A percentile compares a stretch with the other conserved stretches of the same genome.
phyloP scores from a whole-genome alignment of 2,329 filamentous ascomycete species.

The Fusarium sp. region DNA sequence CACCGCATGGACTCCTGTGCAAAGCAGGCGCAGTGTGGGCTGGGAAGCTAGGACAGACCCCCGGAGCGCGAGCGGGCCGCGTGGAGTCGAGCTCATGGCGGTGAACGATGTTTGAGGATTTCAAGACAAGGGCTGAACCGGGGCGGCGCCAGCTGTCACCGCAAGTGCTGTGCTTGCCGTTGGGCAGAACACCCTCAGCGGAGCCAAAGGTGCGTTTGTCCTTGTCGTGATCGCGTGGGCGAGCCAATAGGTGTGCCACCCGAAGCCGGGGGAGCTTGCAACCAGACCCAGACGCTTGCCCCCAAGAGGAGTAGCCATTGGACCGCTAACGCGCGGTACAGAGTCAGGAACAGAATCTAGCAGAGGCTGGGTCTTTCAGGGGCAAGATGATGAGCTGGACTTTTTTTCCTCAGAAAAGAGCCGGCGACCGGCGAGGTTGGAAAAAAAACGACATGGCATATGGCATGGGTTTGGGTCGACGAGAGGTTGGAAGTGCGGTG shows the following conservation, averaged over 20 bases:
- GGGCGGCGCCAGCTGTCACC: conserved; percentile 42
- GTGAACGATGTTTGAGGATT: conserved; percentile 35
- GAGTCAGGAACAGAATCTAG: conserved; percentile 35
- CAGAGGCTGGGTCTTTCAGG: conserved; percentile 26
- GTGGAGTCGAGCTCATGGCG: conserved; percentile 41
- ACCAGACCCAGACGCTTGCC: conserved; percentile 32
- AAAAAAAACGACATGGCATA: conserved; percentile 6
- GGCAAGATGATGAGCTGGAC: conserved; percentile 4
- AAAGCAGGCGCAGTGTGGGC: conserved; percentile 24
- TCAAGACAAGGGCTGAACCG: conserved; percentile 31
- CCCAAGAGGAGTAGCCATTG: conserved; percentile 34
- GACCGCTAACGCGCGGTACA: conserved; percentile 29
- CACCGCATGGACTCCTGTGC: conserved; percentile 31
- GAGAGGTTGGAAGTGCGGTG: conserved; percentile 15
- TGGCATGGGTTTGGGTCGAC: conserved; percentile 5
- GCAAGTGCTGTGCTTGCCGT: conserved; percentile 40
- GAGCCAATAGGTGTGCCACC: conserved; percentile 42
- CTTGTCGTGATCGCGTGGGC: conserved; percentile 13
- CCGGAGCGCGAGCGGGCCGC: conserved; percentile 41
- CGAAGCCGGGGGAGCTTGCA: conserved; percentile 35
- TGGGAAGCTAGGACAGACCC: conserved; percentile 21
- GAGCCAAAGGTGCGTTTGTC: conserved; percentile 21
- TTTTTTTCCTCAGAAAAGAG: background rate
- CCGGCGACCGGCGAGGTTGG: conserved; percentile 23
- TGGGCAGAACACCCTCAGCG: conserved; percentile 27